phyloP scores from a whole-genome alignment of 805 yeast genomes.

The Yamadazyma takamatsuzukensis region DNA sequence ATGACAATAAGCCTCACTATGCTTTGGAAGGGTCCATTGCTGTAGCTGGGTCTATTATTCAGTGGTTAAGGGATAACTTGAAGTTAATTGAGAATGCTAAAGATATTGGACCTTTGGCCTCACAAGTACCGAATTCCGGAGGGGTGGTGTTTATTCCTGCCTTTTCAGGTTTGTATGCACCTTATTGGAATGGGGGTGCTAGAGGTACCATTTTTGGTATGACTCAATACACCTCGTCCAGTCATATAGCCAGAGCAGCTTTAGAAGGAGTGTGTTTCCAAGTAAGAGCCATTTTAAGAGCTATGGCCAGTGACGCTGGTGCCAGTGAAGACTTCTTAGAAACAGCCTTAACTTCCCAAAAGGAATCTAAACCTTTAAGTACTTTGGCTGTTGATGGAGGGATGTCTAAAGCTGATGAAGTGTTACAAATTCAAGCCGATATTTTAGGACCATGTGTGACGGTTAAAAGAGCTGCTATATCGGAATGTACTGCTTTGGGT shows the following conservation, averaged over 20 bases:
- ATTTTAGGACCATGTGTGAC: slow-evolving; percentile 83
- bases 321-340: slow-evolving; percentile 57
- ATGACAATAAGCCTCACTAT: slow-evolving; percentile 59
- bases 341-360: slow-evolving; percentile 43
- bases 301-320: slow-evolving; percentile 85
- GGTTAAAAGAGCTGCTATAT: slow-evolving; percentile 73
- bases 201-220: slow-evolving; percentile 91
- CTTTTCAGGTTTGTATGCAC: slow-evolving; percentile 89
- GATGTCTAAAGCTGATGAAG: slow-evolving; percentile 85
- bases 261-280: slow-evolving; percentile 94
- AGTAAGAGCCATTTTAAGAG: slow-evolving; percentile 83
- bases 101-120: slow-evolving; percentile 88
- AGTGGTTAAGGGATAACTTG: slow-evolving; percentile 91
- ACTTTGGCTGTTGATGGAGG: slow-evolving; percentile 88
- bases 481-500: slow-evolving; percentile 93
- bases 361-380: slow-evolving; percentile 44
- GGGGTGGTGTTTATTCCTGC: slow-evolving; percentile 96
- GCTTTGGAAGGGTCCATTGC: slow-evolving; percentile 96
- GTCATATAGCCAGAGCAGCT: slow-evolving; percentile 92
- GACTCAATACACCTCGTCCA: slow-evolving; percentile 87
- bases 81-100: slow-evolving; percentile 75
- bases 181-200: slow-evolving; percentile 92
- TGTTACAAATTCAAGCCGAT: slow-evolving; percentile 92
- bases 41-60: slow-evolving; percentile 91
- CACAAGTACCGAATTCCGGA: slow-evolving; percentile 74